Conservation (phyloP, 2,329 filamentous ascomycete species). For the Arthrobotrys megalospora region DNA sequence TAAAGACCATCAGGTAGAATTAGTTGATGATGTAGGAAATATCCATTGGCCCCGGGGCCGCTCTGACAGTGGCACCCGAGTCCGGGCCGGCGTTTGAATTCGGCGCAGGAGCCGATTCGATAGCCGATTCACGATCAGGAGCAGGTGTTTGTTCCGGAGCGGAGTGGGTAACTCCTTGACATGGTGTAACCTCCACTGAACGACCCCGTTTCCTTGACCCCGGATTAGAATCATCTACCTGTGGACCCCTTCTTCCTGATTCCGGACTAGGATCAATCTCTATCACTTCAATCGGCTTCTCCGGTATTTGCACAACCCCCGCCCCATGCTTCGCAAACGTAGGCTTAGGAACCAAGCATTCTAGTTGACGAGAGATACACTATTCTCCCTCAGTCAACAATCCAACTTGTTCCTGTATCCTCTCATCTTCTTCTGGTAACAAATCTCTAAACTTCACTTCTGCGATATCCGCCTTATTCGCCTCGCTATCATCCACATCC, state of each 20-base stretch:
- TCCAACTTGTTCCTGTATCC: constrained; percentile 57
- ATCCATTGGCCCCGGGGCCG: not conserved
- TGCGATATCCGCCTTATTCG: constrained; percentile 58
- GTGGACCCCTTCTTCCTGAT: not conserved
- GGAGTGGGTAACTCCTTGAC: not conserved
- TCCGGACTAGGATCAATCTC: not conserved
- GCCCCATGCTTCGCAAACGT: not conserved
- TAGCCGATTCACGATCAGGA: not conserved
- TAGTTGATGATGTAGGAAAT: not conserved
- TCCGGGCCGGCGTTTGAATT: not conserved
- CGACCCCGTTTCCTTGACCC: not conserved
- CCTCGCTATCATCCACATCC: constrained; percentile 58
- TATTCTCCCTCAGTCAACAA: constrained; percentile 58
- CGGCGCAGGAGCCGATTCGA: not conserved
- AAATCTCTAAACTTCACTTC: constrained; percentile 59
- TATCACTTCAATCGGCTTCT: not conserved
- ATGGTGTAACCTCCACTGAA: not conserved
- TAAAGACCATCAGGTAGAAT: not conserved
- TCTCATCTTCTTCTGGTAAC: constrained; percentile 50
- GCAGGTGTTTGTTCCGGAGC: not conserved
- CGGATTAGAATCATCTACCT: too few species aligned
- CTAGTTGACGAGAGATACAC: not conserved
- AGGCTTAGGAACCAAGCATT: constrained; percentile 3
- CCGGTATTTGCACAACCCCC: not conserved
- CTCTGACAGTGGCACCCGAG: not conserved